phyloP scores from a whole-genome alignment of 2,329 filamentous ascomycete genomes.

The Microsporum ferrugineum region DNA sequence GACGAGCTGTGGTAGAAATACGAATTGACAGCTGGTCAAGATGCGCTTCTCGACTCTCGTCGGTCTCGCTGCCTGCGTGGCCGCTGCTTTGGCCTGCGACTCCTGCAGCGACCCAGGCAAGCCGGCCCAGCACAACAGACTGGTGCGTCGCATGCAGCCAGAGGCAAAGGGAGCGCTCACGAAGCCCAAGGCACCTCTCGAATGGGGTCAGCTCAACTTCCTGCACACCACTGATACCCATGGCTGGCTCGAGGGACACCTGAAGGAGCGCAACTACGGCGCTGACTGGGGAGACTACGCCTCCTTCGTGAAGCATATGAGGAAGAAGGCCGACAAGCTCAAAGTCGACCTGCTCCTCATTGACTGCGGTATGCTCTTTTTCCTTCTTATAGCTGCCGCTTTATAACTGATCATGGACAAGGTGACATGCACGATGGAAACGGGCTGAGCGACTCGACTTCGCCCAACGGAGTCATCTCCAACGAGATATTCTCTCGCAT shows the following conservation, averaged over 20 bases:
- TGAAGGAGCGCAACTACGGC: constrained; percentile 65
- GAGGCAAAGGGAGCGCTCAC: constrained; percentile 15
- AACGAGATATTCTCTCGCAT: constrained; percentile 43
- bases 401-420: constrained; percentile 11
- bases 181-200: constrained; percentile 14
- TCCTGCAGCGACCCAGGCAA: constrained; percentile 16
- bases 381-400: not conserved
- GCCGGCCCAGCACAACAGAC: constrained; percentile 12
- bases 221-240: constrained; percentile 95
- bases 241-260: constrained; percentile 88
- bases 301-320: constrained; percentile 79
- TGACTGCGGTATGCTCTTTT: constrained; percentile 55
- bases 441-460: constrained; percentile 50
- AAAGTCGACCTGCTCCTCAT: constrained; percentile 79
- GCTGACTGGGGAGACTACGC: constrained; percentile 98
- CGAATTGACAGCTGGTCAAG: not conserved
- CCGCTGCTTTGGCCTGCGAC: constrained; percentile 12
- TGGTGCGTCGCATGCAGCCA: constrained; percentile 18
- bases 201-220: constrained; percentile 91
- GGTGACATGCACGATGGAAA: constrained; percentile 56
- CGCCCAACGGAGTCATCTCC: constrained; percentile 45
- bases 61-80: constrained; percentile 4
- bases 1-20: not conserved
- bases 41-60: constrained; percentile 6
- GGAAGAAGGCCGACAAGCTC: constrained; percentile 61